These are phyloP conservation scores for Fraxinus latifolia DNA, from an alignment of 305 asterid genomes.

Conservation along the genomic window DNA sequence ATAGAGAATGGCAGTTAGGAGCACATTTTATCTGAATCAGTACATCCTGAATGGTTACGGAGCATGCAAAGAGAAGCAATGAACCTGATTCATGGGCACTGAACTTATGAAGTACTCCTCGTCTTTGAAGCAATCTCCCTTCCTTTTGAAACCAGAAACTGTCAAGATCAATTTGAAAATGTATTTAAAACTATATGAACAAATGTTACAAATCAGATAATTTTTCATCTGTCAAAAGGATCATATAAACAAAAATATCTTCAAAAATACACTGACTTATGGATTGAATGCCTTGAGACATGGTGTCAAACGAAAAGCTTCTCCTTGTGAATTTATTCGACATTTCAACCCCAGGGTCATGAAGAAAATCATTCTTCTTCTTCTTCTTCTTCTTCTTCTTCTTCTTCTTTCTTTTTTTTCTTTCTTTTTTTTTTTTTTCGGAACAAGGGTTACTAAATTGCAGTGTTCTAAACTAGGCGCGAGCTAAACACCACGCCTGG, in stretches of 20 bases:
- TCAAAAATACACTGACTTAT: no score
- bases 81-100: constrained; percentile 82
- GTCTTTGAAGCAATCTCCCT: constrained; percentile 69
- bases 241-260: background rate
- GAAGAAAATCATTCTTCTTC: no score
- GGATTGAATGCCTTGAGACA: no score
- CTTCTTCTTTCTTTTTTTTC: no score
- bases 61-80: constrained; percentile 3
- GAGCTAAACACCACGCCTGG: no score
- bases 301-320: no score
- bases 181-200: constrained; percentile 6
- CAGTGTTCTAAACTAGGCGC: no score
- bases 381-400: no score
- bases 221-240: constrained; percentile 1
- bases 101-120: constrained; percentile 87
- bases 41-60: background rate
- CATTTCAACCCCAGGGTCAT: no score
- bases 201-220: background rate
- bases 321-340: no score
- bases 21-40: background rate
- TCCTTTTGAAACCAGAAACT: constrained; percentile 83
- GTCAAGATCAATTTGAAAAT: constrained; percentile 17
- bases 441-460: no score
- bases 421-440: no score
- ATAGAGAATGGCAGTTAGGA: background rate